A percentile compares a stretch with the other conserved stretches of the same genome.
phyloP scores from a whole-genome alignment of 106 monocot genomes.

The Hemerocallis citrina region DNA sequence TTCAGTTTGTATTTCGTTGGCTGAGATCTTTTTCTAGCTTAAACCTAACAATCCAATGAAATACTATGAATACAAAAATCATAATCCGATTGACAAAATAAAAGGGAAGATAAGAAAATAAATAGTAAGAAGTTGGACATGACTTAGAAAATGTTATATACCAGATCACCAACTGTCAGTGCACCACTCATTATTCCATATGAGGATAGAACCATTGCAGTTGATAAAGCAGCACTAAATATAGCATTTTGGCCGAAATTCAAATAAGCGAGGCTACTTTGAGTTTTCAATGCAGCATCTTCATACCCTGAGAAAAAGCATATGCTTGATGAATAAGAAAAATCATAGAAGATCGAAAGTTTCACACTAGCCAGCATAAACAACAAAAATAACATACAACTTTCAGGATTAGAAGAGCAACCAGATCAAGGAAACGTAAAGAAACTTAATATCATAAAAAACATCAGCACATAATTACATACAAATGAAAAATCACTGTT shows the following conservation, averaged over 20 bases:
- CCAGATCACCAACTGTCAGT: slow-evolving; percentile 98
- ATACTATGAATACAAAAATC: neutral
- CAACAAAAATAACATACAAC: neutral
- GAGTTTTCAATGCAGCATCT: slow-evolving; percentile 94
- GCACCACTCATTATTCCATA: slow-evolving; percentile 81
- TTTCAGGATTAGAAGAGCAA: neutral
- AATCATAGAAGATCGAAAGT: neutral
- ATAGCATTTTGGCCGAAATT: slow-evolving; percentile 97
- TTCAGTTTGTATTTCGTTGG: too few relatives aligned
- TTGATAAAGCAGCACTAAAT: slow-evolving; percentile 84
- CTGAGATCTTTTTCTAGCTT: too few relatives aligned
- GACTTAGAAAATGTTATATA: slow-evolving; percentile 16
- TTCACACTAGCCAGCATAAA: neutral
- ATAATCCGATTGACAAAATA: neutral
- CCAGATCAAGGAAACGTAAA: neutral
- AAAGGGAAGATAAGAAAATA: neutral
- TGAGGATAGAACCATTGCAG: slow-evolving; percentile 89
- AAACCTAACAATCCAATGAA: too few relatives aligned
- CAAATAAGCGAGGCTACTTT: slow-evolving; percentile 85
- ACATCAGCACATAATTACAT: too few relatives aligned
- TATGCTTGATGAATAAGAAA: neutral
- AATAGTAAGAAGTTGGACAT: neutral
- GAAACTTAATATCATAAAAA: neutral
- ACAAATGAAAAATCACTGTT: too few relatives aligned
- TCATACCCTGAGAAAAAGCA: slow-evolving; percentile 67